Evolutionary conservation across 1,284 basidiomycete genomes (phyloP), one percentile per base, ranked within the genome.

Genomic region (Ustilago nuda): DNA sequence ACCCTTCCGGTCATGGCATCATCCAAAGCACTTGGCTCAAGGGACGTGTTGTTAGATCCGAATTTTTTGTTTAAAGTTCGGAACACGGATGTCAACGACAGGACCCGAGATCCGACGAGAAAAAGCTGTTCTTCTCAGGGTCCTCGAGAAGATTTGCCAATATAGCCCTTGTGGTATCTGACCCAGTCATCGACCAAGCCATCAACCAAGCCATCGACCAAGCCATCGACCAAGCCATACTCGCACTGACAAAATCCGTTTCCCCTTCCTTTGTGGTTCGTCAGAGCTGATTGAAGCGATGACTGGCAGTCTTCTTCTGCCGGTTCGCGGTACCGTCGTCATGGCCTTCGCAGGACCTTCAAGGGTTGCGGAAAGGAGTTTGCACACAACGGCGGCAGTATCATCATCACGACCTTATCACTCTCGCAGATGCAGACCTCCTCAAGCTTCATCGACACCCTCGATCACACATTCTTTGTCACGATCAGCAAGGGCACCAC

Each of bases 1-100:
- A 72, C 70, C 70, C 51, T 72, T 17, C 46, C 52, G 45, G 70
- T 72, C 64, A 72, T 72, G 70, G 57, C 70, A 72, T 56, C 70
- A 72, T 72, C 53, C 33, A 4, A 12, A 12, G 53, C 41, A 19
- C 13, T 39, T 17, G 5, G 46, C 36, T 19, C 15, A 36, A 7
- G 1, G 6, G n/a, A 11, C n/a, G 4, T 17, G 4, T 8, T 65
- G 56, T 57, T 57, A 53, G 41, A 36, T 23, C 33, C 41, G 17
- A 37, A 30, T 9, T 36, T 63, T 56, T 36, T 45, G 37, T 30
- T 52, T 19, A 2, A 53, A 48, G 4, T 36, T 46, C 41, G 41
- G 30, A 27, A 23, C 6, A 35, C 23, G 45, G 35, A 23, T 33
- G n/a, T 36, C 15, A n/a, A 12, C 23, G 23, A 27, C 23, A 62